Conservation (phyloP, 1,139 yeast species). For the Taiozyma sp. region DNA sequence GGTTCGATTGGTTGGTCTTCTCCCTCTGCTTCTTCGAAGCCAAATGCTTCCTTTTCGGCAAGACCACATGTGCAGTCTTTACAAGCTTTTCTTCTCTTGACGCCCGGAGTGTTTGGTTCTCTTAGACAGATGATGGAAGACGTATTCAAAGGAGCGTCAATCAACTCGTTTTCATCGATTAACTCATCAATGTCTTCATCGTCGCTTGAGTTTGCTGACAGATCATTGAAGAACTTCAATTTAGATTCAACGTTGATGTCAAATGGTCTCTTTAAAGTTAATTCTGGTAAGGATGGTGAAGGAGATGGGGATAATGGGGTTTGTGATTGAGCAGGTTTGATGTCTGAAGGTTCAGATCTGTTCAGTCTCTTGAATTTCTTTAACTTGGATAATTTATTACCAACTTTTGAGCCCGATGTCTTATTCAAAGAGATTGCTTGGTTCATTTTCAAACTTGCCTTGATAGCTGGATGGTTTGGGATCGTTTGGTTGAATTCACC, state of each 20-base stretch:
- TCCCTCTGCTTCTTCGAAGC: constrained; percentile 30
- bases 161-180: constrained; percentile 41
- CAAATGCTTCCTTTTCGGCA: constrained; percentile 63
- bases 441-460: constrained; percentile 10
- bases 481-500: constrained; percentile 18
- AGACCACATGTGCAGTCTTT: constrained; percentile 98
- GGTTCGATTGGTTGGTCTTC: constrained; percentile 36
- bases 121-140: constrained; percentile 22
- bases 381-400: constrained; percentile 22
- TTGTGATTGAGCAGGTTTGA: neutral
- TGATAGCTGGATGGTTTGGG: constrained; percentile 21
- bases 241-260: constrained; percentile 24
- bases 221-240: constrained; percentile 18
- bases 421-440: constrained; percentile 4
- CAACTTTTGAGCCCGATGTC: constrained; percentile 10
- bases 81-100: constrained; percentile 80
- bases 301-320: constrained; percentile 9
- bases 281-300: constrained; percentile 15
- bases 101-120: constrained; percentile 39
- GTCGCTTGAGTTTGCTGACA: constrained; percentile 10
- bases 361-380: constrained; percentile 20
- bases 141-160: constrained; percentile 28
- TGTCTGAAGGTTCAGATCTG: constrained; percentile 4
- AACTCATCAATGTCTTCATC: constrained; percentile 29
- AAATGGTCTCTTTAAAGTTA: constrained; percentile 20